These are phyloP conservation scores for Dorcoceras hygrometricum DNA, from an alignment of 257 asterid genomes.

Conservation along the genomic window DNA sequence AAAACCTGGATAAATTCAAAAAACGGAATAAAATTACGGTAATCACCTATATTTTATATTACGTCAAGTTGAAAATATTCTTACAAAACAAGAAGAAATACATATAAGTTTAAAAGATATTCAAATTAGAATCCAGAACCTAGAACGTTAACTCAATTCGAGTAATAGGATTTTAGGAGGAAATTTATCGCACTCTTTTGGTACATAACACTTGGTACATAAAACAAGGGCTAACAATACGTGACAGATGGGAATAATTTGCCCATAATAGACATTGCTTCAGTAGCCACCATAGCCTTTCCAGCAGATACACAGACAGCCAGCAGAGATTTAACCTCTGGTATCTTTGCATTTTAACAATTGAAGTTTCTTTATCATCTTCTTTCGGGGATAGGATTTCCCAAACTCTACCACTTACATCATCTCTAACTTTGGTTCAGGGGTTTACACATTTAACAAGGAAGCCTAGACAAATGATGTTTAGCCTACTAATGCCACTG, in stretches of 20 bases:
- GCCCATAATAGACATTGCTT: conserved; percentile 35
- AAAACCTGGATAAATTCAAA: no score
- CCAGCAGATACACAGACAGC: conserved; percentile 31
- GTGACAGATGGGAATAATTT: conserved; percentile 38
- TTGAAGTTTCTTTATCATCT: conserved; percentile 48
- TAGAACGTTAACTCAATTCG: no score
- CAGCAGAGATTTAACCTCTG: conserved; percentile 42
- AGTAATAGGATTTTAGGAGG: no score
- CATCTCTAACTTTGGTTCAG: conserved; percentile 84
- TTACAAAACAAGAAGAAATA: no score
- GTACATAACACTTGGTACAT: no score
- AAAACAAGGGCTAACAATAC: no score
- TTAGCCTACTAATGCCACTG: conserved; percentile 87
- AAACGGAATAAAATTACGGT: no score
- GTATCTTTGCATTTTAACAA: conserved; percentile 41
- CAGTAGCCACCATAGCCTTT: conserved; percentile 32
- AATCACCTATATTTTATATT: no score
- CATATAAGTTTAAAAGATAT: no score
- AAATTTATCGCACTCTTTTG: no score
- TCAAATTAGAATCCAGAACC: no score
- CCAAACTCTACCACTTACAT: conserved; percentile 67
- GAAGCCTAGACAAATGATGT: conserved; percentile 84
- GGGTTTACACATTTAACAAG: conserved; percentile 95
- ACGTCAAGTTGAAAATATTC: no score
- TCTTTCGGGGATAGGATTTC: conserved; percentile 65